Evolutionary conservation across 2,329 filamentous ascomycete genomes (phyloP).

Genomic region (Neofusicoccum sp.): DNA sequence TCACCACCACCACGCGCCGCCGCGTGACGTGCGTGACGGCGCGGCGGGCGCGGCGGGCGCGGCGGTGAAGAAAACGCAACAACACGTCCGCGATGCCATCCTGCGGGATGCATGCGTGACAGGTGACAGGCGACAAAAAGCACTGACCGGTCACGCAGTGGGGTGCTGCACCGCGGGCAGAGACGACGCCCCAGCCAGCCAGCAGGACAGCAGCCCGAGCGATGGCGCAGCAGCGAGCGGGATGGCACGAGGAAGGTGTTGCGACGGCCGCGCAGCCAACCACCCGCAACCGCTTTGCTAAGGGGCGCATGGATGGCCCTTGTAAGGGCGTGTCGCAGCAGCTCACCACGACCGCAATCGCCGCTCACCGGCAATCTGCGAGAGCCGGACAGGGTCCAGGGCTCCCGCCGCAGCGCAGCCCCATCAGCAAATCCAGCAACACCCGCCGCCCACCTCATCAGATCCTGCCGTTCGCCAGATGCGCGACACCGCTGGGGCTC

Average conservation of each 20-base stretch:
- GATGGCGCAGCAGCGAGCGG: neutral
- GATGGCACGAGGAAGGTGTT: slow-evolving; percentile 13
- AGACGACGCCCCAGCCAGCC: neutral
- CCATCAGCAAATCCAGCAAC: neutral
- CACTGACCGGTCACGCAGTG: slow-evolving; percentile 17
- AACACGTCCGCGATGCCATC: slow-evolving; percentile 7
- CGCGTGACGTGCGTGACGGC: slow-evolving; percentile 11
- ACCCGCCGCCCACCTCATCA: slow-evolving; percentile 13
- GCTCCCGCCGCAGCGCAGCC: slow-evolving; percentile 2
- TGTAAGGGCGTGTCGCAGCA: neutral
- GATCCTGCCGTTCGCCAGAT: slow-evolving; percentile 13
- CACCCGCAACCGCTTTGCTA: slow-evolving; percentile 9
- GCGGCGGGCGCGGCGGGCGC: neutral
- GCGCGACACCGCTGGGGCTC: slow-evolving; percentile 3
- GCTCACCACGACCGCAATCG: neutral
- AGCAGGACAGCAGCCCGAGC: slow-evolving; percentile 12
- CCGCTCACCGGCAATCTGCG: slow-evolving; percentile 13
- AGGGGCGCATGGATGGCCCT: slow-evolving; percentile 6
- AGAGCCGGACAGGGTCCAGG: slow-evolving; percentile 11
- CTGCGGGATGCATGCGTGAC: slow-evolving; percentile 15
- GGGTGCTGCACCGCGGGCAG: neutral
- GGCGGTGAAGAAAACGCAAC: slow-evolving; percentile 3
- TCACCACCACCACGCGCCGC: slow-evolving; percentile 8
- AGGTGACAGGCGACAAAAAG: neutral
- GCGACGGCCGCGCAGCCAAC: slow-evolving; percentile 1